Evolutionary conservation across 352 stramenopile species (phyloP).

Genomic region (Globisporangium nagaii): DNA sequence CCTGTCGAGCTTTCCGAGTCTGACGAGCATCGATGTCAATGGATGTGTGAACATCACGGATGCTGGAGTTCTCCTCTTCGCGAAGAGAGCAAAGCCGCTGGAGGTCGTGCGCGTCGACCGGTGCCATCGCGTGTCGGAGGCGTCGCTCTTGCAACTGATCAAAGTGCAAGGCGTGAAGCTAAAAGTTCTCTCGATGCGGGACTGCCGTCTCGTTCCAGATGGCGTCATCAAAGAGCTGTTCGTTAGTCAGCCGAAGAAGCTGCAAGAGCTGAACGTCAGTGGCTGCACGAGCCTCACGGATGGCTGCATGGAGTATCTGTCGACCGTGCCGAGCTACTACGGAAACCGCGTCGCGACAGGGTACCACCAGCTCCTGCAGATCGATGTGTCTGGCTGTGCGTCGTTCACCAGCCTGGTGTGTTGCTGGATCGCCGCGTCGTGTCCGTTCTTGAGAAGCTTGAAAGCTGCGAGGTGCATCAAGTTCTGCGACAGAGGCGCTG

Average conservation of each 20-base stretch:
- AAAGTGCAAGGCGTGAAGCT: conserved; percentile 25
- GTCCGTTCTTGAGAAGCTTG: conserved; percentile 44
- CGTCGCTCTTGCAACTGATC: conserved; percentile 28
- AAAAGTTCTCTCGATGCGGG: conserved; percentile 34
- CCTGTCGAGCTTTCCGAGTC: conserved; percentile 22
- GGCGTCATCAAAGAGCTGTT: conserved; percentile 44
- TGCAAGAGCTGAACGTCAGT: conserved; percentile 60
- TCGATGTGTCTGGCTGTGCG: conserved; percentile 56
- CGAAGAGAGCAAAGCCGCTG: conserved; percentile 33
- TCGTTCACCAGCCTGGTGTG: conserved; percentile 49
- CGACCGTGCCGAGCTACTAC: conserved; percentile 45
- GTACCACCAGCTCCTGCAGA: conserved; percentile 31
- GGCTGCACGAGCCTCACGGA: conserved; percentile 46
- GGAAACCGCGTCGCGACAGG: conserved; percentile 34
- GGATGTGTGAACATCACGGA: conserved; percentile 59
- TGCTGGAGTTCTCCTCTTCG: conserved; percentile 24
- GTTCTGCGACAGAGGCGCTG: conserved; percentile 56
- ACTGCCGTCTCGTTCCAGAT: conserved; percentile 32
- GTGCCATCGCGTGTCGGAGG: conserved; percentile 38
- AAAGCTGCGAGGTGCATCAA: conserved; percentile 31
- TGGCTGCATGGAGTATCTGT: conserved; percentile 47
- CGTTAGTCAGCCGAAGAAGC: conserved; percentile 26
- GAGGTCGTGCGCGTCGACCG: conserved; percentile 39
- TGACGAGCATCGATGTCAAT: conserved; percentile 40
- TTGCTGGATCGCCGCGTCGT: conserved; percentile 56